Evolutionary conservation across 2,329 filamentous ascomycete genomes (phyloP), one percentile per base, ranked within the genome.

Genomic region (Aureobasidium leucospermi): DNA sequence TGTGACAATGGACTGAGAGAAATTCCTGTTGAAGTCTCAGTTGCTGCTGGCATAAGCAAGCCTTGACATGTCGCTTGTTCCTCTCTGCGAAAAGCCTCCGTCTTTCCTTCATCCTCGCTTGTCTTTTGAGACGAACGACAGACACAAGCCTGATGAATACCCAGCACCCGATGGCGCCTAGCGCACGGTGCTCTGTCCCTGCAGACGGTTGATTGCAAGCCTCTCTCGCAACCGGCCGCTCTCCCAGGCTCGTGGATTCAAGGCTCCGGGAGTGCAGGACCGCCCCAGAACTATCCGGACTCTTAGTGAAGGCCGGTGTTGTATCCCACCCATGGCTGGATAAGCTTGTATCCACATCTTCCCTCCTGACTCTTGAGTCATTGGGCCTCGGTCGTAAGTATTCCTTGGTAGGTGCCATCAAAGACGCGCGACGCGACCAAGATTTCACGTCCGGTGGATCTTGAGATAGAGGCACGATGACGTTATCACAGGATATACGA

Each of bases 401-500:
- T 13, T 45, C 4, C 10, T 38, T 34, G 39, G 23, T 41, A 45
- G 52, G 36, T 42, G 38, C 10, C n/a, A 43, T 36, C 4, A 10
- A 32, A 23, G 39, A 31, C 31, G 28, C 51, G 51, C 52, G 39
- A 56, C 52, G 52, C 52, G 52, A 56, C 41, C 41, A 56, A 56
- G 23, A 32, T 36, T 56, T 43, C 38, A 23, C 8, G 39, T 19
- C 10, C 43, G 29, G 29, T 45, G 41, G 51, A 55, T 13, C 31
- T 13, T 15, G 10, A 55, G 23, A 15, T 11, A 23, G 42, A 43
- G 11, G 49, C 13, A 31, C 13, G n/a, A 53, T 56, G 52, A 43
- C 52, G 52, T 56, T 43, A 45, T 36, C 7, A 9, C 23, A 36
- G 38, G n/a, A 3, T 8, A 13, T 31, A 13, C 38, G 13, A 19